Evolutionary conservation across 352 stramenopile species (phyloP).

Genomic region (Globisporangium heterothallicum): DNA sequence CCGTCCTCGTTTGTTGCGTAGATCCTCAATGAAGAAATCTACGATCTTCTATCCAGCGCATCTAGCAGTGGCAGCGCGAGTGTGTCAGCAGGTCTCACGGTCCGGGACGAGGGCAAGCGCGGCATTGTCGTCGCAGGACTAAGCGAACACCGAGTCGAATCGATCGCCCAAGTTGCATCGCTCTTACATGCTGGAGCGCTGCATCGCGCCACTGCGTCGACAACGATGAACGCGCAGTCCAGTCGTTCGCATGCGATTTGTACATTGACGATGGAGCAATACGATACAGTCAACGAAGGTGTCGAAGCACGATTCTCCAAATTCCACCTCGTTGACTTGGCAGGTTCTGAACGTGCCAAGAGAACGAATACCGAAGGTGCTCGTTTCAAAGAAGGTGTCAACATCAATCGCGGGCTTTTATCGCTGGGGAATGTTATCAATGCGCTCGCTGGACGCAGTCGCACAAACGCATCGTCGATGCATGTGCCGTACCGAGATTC

Average conservation of each 20-base stretch:
- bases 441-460: conserved; percentile 82
- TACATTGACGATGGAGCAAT: conserved; percentile 81
- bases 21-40: conserved; percentile 97
- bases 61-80: conserved; percentile 10
- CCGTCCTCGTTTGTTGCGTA: conserved; percentile 30
- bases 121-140: conserved; percentile 88
- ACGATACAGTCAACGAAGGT: conserved; percentile 17
- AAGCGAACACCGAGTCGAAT: conserved; percentile 67
- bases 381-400: conserved; percentile 89
- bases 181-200: conserved; percentile 42
- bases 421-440: conserved; percentile 95
- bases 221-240: conserved; percentile 67
- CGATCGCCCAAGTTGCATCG: conserved; percentile 30
- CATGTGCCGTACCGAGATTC: conserved; percentile 89
- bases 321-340: conserved; percentile 95
- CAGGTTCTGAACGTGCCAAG: conserved; percentile 91
- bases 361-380: conserved; percentile 81
- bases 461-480: conserved; percentile 20
- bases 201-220: conserved; percentile 56
- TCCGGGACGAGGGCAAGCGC: conserved; percentile 87
- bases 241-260: conserved; percentile 90
- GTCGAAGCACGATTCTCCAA: conserved; percentile 65
- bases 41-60: conserved; percentile 81
- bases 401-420: conserved; percentile 94
- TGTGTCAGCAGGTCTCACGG: conserved; percentile 30